phyloP scores from a whole-genome alignment of 352 stramenopile species.

The Globisporangium ultimum region DNA sequence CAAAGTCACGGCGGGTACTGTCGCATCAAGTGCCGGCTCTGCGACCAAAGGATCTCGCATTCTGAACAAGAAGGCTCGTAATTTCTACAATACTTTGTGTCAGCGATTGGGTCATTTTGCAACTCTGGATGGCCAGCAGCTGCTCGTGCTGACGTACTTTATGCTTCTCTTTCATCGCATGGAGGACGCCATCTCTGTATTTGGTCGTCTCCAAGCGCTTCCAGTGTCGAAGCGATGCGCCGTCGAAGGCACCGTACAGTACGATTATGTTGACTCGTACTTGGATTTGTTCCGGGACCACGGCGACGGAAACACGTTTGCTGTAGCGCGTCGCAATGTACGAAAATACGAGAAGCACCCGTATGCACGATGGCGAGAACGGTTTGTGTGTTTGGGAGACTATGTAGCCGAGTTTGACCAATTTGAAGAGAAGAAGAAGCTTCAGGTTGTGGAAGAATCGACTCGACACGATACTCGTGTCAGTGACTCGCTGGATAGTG shows the following conservation, averaged over 20 bases:
- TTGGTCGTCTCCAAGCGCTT: constrained; percentile 21
- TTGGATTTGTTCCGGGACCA: constrained; percentile 48
- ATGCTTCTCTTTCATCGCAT: constrained; percentile 47
- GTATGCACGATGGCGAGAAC: constrained; percentile 39
- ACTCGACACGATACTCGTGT: background rate
- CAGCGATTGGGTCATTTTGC: constrained; percentile 30
- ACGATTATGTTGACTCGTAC: constrained; percentile 58
- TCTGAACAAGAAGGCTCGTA: constrained; percentile 31
- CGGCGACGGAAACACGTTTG: constrained; percentile 15
- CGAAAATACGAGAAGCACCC: constrained; percentile 32
- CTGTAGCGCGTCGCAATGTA: constrained; percentile 30
- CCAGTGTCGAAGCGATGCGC: background rate
- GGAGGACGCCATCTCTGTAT: constrained; percentile 27
- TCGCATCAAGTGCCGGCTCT: constrained; percentile 7
- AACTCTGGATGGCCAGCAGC: constrained; percentile 20
- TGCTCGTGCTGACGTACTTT: constrained; percentile 48
- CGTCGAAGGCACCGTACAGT: constrained; percentile 32
- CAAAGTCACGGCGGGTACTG: constrained; percentile 20
- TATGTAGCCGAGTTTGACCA: constrained; percentile 44
- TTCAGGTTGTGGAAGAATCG: background rate
- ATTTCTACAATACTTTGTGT: constrained; percentile 40
- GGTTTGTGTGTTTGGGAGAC: constrained; percentile 37
- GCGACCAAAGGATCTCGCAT: constrained; percentile 23
- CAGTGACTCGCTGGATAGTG: background rate
- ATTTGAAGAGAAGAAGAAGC: constrained; percentile 16